phyloP scores from a whole-genome alignment of 78 protist species.

The Trichosphaerium sp. region DNA sequence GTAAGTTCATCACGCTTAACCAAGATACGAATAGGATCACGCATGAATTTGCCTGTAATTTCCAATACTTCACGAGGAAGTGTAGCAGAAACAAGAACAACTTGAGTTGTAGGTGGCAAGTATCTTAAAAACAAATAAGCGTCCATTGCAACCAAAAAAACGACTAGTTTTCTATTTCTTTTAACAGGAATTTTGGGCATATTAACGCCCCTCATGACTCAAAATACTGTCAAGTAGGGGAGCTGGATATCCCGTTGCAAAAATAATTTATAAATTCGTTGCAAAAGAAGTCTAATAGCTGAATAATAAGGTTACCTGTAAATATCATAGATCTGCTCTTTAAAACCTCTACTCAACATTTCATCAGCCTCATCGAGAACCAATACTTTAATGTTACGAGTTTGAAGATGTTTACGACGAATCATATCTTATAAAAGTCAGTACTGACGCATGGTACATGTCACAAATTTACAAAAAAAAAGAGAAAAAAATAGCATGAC shows the following conservation, averaged over 20 bases:
- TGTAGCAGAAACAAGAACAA: constrained; percentile 95
- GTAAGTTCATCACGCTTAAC: constrained; percentile 97
- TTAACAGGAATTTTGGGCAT: no score
- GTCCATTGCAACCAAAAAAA: no score
- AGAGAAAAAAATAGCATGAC: background rate
- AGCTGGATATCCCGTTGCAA: no score
- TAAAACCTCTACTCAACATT: constrained; percentile 88
- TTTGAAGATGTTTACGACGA: constrained; percentile 57
- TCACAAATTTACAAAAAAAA: background rate
- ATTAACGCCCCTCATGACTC: no score
- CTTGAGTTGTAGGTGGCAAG: constrained; percentile 89
- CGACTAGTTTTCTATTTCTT: no score
- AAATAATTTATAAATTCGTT: no score
- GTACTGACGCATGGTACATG: background rate
- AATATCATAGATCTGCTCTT: constrained; percentile 96
- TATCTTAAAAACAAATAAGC: no score
- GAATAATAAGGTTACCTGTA: no score
- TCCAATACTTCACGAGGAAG: constrained; percentile 89
- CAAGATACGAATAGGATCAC: constrained; percentile 82
- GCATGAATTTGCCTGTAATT: constrained; percentile 89
- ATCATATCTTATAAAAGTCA: constrained; percentile 97
- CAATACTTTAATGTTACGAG: constrained; percentile 74
- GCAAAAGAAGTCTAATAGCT: no score
- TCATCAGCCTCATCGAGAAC: constrained; percentile 99
- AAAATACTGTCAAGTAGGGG: no score